Evolutionary conservation across 2,329 filamentous ascomycete genomes (phyloP).

Genomic region (Aureobasidium sp.): DNA sequence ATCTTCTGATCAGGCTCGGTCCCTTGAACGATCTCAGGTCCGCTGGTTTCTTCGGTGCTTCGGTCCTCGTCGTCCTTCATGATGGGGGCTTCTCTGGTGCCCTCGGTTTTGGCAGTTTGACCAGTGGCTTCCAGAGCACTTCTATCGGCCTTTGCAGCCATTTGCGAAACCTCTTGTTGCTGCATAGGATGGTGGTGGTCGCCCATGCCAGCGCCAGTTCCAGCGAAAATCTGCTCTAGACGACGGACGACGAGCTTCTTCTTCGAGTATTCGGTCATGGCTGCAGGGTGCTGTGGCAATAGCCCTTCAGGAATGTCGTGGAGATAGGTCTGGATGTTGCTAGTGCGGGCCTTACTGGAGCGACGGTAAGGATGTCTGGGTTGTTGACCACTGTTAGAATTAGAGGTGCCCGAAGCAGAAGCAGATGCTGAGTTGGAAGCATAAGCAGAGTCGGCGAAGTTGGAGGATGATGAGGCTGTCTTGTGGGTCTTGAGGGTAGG

Average conservation of each 20-base stretch:
- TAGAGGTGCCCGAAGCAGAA: constrained; percentile 38
- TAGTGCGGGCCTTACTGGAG: constrained; percentile 36
- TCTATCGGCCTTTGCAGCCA: constrained; percentile 44
- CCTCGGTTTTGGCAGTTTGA: constrained; percentile 31
- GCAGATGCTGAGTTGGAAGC: constrained; percentile 53
- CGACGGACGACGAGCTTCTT: constrained; percentile 71
- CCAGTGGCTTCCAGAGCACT: constrained; percentile 36
- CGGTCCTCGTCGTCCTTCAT: constrained; percentile 30
- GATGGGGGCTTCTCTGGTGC: constrained; percentile 41
- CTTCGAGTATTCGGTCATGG: constrained; percentile 64
- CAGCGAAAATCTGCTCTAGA: constrained; percentile 75
- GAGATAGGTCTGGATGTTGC: constrained; percentile 63
- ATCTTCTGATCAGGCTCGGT: constrained; percentile 5
- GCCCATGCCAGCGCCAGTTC: constrained; percentile 46
- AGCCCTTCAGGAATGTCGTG: constrained; percentile 65
- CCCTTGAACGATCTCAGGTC: background rate
- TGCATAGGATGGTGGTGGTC: constrained; percentile 46
- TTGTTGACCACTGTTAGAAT: constrained; percentile 22
- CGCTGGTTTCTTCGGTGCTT: constrained; percentile 13
- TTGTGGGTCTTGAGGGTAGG: constrained; percentile 49
- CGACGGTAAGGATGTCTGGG: constrained; percentile 15
- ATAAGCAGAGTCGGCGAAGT: constrained; percentile 49
- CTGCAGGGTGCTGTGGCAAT: constrained; percentile 50
- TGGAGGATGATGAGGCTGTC: constrained; percentile 53
- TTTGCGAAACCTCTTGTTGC: constrained; percentile 51